These are phyloP conservation scores for Penicillium glabrum DNA, from an alignment of 2,329 filamentous ascomycete species.

Conservation along the genomic window DNA sequence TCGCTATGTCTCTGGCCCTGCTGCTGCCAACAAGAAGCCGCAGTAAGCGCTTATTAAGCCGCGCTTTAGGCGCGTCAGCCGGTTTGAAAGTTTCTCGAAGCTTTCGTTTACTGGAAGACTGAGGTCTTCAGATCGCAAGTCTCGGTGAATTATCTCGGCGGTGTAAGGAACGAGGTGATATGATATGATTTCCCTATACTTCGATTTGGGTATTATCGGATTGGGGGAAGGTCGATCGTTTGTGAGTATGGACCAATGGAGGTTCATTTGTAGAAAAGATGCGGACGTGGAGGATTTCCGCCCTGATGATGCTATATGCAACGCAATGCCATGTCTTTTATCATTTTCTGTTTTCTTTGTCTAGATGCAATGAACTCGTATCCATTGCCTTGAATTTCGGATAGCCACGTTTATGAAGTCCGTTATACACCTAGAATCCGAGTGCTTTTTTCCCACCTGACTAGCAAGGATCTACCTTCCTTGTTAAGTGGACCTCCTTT, in stretches of 20 bases:
- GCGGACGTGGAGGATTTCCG: conserved; percentile 16
- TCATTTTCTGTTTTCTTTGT: conserved; percentile 1
- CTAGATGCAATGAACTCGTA: conserved; percentile 18
- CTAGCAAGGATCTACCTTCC: neutral
- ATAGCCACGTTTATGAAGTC: neutral
- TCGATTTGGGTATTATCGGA: neutral
- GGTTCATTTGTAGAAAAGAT: conserved; percentile 22
- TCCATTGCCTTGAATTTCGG: neutral
- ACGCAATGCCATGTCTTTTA: conserved; percentile 24
- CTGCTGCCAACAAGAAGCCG: conserved; percentile 45
- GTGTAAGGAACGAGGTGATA: neutral
- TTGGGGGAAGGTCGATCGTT: neutral
- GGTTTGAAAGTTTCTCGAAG: neutral
- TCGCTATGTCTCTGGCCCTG: conserved; percentile 63
- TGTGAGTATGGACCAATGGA: neutral
- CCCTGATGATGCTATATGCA: conserved; percentile 28
- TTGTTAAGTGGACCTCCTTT: neutral
- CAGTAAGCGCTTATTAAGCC: conserved; percentile 37
- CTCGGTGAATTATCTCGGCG: neutral
- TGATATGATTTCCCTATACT: neutral
- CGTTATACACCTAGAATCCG: neutral
- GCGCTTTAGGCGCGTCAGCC: neutral
- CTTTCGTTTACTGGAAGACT: neutral
- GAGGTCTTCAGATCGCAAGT: neutral
- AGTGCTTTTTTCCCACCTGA: neutral